Evolutionary conservation across 2,329 filamentous ascomycete species (phyloP), one percentile per base, ranked within the genome.

Genomic region (Colletotrichum sp.): DNA sequence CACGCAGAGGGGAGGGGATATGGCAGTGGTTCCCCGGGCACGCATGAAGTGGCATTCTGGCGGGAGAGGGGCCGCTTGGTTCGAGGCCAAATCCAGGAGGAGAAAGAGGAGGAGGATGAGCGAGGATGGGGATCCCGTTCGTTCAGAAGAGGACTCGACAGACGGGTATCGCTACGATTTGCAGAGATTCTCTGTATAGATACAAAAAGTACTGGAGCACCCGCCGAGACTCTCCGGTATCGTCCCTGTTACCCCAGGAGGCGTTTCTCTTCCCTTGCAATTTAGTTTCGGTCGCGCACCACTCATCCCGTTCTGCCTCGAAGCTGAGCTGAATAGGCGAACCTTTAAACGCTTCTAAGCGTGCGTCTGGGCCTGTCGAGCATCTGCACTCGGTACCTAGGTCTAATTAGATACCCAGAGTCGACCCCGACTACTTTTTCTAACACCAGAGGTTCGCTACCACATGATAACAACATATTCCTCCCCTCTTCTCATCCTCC

Each of bases 151-250:
- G 58, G 28, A 61, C 26, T 61, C 28, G 61, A 61, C 26, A 12
- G 52, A 58, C 36, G n/a, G 61, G 52, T 52, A 43, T 66, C 21
- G 13, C n/a, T 48, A 63, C 10, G n/a, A 21, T 52, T 52, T 52
- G n/a, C 43, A 52, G 43, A 52, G 43, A 52, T 21, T 52, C 30
- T 59, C 56, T n/a, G 34, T 76, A 61, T 73, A 75, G 58, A 65
- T 73, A 74, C 72, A 76, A 75, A 77, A 68, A 43, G 68, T 73
- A 48, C 69, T 58, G 66, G 73, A 56, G 70, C 68, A 75, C 72
- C 72, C 74, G 76, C 64, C 76, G 75, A 62, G 73, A 74, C 66
- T 24, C 52, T 55, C 72, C 10, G 43, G 36, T 74, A 56, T 70
- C 72, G 71, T 63, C 43, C 28, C 62, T 68, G 30, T 48, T 72